phyloP scores from a whole-genome alignment of 2,329 filamentous ascomycete genomes.

The Cladosporium cucumerinum region DNA sequence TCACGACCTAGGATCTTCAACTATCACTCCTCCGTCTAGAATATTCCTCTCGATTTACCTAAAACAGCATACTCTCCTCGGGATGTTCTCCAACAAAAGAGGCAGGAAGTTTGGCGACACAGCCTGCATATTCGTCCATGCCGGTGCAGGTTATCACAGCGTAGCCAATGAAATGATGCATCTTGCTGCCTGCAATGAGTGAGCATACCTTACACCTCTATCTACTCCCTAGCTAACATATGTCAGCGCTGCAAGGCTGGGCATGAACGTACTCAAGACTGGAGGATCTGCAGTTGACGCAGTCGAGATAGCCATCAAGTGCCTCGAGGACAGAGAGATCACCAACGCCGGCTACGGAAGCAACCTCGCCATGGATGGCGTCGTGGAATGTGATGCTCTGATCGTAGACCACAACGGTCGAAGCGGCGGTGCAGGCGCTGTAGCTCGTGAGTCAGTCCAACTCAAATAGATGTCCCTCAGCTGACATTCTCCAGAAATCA shows the following conservation, averaged over 20 bases:
- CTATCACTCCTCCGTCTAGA: not conserved
- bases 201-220: slow-evolving; percentile 38
- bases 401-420: slow-evolving; percentile 87
- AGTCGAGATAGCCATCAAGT: slow-evolving; percentile 80
- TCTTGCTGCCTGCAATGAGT: slow-evolving; percentile 85
- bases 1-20: not conserved
- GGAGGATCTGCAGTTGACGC: slow-evolving; percentile 83
- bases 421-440: slow-evolving; percentile 89
- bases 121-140: slow-evolving; percentile 89
- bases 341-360: slow-evolving; percentile 97
- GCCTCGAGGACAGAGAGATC: slow-evolving; percentile 89
- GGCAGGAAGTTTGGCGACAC: slow-evolving; percentile 46
- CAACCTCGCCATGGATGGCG: slow-evolving; percentile 85
- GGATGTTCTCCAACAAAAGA: slow-evolving; percentile 41
- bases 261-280: slow-evolving; percentile 74
- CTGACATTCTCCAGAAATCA: slow-evolving; percentile 62
- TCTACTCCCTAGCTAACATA: slow-evolving; percentile 21
- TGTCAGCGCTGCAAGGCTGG: slow-evolving; percentile 72
- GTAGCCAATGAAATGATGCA: slow-evolving; percentile 79
- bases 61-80: not conserved
- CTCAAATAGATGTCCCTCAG: not conserved
- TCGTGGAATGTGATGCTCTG: slow-evolving; percentile 91
- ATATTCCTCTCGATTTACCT: not conserved
- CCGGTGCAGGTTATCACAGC: slow-evolving; percentile 92
- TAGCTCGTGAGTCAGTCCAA: slow-evolving; percentile 65